Evolutionary conservation across 2,329 filamentous ascomycete genomes (phyloP).

Genomic region (Monosporascus cannonballus): DNA sequence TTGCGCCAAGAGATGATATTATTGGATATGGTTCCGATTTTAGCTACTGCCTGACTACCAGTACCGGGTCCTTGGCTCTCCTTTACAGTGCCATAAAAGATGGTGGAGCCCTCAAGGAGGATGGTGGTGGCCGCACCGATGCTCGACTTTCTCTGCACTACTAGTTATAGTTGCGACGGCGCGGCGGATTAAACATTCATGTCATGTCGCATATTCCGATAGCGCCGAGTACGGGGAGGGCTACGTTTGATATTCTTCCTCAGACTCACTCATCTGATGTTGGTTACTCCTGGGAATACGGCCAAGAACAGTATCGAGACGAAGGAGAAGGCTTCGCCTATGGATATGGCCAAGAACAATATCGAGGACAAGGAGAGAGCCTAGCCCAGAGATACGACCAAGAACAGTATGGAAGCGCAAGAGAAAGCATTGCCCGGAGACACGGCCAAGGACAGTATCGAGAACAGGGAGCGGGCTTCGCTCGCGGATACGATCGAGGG

Average conservation of each 20-base stretch:
- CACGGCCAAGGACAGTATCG: neutral
- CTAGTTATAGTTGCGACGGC: too few species aligned
- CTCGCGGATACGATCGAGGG: neutral
- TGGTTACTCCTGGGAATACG: neutral
- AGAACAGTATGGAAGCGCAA: neutral
- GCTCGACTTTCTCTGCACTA: too few species aligned
- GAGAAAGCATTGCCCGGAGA: neutral
- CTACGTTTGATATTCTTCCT: neutral
- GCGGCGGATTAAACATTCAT: too few species aligned
- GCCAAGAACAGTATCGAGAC: neutral
- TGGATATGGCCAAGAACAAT: too few species aligned
- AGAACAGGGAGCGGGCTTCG: neutral
- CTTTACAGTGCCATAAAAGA: too few species aligned
- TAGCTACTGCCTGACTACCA: too few species aligned
- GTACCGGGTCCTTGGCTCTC: too few species aligned
- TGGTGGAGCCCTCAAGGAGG: too few species aligned
- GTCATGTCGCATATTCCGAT: neutral
- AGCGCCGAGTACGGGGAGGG: neutral
- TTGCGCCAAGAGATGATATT: too few species aligned
- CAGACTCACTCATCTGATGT: neutral
- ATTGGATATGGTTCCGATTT: too few species aligned
- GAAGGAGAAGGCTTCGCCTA: neutral
- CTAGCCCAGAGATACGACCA: neutral
- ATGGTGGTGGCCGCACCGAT: too few species aligned
- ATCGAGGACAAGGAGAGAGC: too few species aligned